Conservation (phyloP, 2,329 filamentous ascomycete genomes). For the Davidsoniella eucalypti region DNA sequence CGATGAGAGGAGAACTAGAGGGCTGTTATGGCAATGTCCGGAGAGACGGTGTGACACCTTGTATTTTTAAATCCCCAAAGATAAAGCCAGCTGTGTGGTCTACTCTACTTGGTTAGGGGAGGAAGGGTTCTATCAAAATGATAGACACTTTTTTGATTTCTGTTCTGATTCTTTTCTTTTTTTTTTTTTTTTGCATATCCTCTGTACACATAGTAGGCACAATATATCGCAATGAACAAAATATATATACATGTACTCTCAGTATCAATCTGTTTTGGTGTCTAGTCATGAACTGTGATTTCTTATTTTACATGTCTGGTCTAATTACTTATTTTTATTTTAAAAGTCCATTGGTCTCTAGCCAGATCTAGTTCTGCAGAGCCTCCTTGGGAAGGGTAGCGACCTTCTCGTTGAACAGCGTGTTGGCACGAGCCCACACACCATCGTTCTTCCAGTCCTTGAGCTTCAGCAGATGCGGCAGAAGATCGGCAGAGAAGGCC, state of each 20-base stretch:
- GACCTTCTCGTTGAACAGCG: slow-evolving; percentile 72
- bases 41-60: not conserved
- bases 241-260: too few species aligned
- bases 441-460: slow-evolving; percentile 55
- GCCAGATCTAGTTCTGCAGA: slow-evolving; percentile 12
- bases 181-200: too few species aligned
- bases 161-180: too few species aligned
- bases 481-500: slow-evolving; percentile 61
- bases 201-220: not conserved
- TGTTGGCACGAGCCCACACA: slow-evolving; percentile 77
- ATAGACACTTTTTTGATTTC: too few species aligned
- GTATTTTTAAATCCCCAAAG: not conserved
- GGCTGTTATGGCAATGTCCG: slow-evolving; percentile 3
- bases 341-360: not conserved
- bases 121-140: too few species aligned
- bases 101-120: too few species aligned
- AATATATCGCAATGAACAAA: not conserved
- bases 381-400: slow-evolving; percentile 40
- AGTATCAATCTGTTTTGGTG: not conserved
- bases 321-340: slow-evolving; percentile 1
- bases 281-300: not conserved
- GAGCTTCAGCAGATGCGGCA: slow-evolving; percentile 61
- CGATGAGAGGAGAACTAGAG: not conserved
- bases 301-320: not conserved
- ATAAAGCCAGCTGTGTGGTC: too few species aligned